Evolutionary conservation across 202 grass and related monocot genomes (phyloP).

Genomic region (Brachypodium distachyon): DNA sequence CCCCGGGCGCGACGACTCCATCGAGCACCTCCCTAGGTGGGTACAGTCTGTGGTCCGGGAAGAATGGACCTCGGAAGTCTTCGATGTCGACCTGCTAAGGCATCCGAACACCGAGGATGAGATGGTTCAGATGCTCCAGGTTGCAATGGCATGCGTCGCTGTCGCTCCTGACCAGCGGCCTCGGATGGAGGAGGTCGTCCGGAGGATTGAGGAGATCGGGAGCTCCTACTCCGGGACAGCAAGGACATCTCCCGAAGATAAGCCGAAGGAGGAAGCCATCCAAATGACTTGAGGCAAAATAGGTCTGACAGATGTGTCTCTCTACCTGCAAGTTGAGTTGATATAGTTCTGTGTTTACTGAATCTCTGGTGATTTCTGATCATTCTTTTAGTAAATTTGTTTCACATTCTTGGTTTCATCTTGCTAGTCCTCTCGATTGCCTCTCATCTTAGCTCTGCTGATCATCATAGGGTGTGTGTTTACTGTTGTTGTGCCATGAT

Average conservation of each 20-base stretch:
- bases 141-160: conserved; percentile 70
- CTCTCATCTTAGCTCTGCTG: conserved; percentile 10
- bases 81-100: conserved; percentile 63
- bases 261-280: conserved; percentile 17
- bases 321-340: background rate
- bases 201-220: conserved; percentile 67
- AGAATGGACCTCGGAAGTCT: conserved; percentile 95
- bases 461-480: background rate
- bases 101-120: conserved; percentile 67
- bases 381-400: conserved; percentile 18
- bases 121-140: conserved; percentile 88
- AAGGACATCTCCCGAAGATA: conserved; percentile 48
- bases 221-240: conserved; percentile 35
- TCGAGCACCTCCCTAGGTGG: conserved; percentile 69
- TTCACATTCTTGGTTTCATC: conserved; percentile 3
- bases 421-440: background rate
- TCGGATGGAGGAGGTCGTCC: conserved; percentile 66
- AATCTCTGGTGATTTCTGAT: conserved; percentile 11
- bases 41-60: conserved; percentile 87
- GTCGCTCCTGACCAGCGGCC: conserved; percentile 54
- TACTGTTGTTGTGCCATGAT: no score
- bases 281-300: conserved; percentile 8
- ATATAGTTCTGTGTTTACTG: background rate
- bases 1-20: conserved; percentile 37
- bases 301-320: background rate